Conservation (phyloP, 257 asterid species). For the Solanum arcanum region DNA sequence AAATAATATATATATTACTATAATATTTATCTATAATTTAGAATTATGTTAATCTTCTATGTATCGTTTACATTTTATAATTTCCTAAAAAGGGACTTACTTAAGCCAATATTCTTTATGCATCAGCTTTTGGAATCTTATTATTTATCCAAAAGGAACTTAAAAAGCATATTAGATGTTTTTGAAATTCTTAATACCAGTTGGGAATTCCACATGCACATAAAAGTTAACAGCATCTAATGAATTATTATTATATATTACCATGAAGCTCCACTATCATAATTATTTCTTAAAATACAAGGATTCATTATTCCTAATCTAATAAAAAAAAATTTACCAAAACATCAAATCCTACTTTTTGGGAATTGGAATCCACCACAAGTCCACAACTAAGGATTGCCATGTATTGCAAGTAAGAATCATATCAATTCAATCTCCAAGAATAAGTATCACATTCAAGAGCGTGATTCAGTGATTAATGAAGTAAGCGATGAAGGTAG, state of each 20-base stretch:
- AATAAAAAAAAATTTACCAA: neutral
- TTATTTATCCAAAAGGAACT: neutral
- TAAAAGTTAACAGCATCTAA: neutral
- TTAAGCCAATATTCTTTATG: neutral
- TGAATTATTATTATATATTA: neutral
- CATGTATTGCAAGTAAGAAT: slow-evolving; percentile 21
- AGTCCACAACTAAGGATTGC: slow-evolving; percentile 20
- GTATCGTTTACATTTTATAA: neutral
- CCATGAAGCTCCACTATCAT: slow-evolving; percentile 2
- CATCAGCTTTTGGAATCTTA: neutral
- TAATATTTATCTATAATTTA: neutral
- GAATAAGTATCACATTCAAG: neutral
- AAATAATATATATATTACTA: neutral
- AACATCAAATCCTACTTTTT: slow-evolving; percentile 9
- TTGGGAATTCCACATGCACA: neutral
- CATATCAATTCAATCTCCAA: slow-evolving; percentile 1
- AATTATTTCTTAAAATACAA: slow-evolving; percentile 41
- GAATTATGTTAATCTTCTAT: neutral
- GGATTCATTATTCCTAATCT: slow-evolving; percentile 26
- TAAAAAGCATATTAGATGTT: neutral
- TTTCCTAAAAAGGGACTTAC: neutral
- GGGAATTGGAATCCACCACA: neutral
- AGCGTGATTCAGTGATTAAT: neutral
- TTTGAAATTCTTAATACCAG: neutral
- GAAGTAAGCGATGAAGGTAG: neutral